phyloP scores from a whole-genome alignment of 2,329 filamentous ascomycete species.

The Cladosporium sp. region DNA sequence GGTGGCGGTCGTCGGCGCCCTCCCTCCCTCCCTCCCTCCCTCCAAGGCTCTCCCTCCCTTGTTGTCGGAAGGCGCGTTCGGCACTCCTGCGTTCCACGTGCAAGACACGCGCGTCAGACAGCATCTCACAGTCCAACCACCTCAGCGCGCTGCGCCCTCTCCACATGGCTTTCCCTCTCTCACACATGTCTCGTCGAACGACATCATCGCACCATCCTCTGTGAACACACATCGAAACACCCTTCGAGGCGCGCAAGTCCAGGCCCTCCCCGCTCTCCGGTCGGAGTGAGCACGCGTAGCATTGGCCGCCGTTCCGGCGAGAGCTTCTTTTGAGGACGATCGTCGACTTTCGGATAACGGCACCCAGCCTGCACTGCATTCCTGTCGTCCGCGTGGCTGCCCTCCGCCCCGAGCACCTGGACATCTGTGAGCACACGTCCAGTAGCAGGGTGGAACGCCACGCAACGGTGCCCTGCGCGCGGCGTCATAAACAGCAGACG shows the following conservation, averaged over 20 bases:
- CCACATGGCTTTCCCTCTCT: too few species aligned
- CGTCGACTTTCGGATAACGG: background rate
- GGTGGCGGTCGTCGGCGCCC: background rate
- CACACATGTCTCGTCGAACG: too few species aligned
- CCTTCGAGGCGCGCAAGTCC: background rate
- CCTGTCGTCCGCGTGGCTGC: background rate
- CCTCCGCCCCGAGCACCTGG: background rate
- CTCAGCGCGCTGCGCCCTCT: background rate
- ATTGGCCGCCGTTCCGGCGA: constrained; percentile 1
- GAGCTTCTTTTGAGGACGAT: background rate
- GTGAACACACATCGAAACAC: too few species aligned
- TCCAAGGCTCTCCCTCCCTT: background rate
- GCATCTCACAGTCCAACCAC: constrained; percentile 8
- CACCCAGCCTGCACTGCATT: background rate
- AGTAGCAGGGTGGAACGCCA: constrained; percentile 6
- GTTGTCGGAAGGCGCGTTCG: background rate
- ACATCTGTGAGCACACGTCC: background rate
- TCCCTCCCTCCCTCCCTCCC: background rate
- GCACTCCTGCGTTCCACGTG: constrained; percentile 1
- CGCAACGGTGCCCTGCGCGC: background rate
- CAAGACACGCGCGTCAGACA: background rate
- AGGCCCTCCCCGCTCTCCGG: background rate
- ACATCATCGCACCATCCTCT: too few species aligned
- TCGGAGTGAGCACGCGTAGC: constrained; percentile 8
- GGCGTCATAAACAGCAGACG: too few species aligned